These are phyloP conservation scores for Aspergillus ochraceus DNA, from an alignment of 2,329 filamentous ascomycete species.

Conservation along the genomic window DNA sequence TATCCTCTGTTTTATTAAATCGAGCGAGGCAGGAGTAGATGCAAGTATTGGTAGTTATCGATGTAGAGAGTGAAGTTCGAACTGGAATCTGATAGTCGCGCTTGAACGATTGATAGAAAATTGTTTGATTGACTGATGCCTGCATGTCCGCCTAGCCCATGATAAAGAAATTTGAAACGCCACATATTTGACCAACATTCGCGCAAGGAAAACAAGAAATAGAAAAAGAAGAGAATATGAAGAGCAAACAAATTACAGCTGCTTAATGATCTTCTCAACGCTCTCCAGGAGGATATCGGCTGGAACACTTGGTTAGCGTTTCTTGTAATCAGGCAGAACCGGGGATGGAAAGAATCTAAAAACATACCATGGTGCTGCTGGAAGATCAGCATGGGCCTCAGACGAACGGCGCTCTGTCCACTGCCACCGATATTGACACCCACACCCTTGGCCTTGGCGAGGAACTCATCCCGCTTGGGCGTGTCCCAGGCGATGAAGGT, in stretches of 20 bases:
- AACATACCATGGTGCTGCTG: conserved; percentile 75
- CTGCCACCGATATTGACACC: conserved; percentile 88
- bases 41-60: no score
- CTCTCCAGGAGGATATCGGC: conserved; percentile 76
- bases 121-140: no score
- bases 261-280: conserved; percentile 70
- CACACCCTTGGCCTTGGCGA: conserved; percentile 73
- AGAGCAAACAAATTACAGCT: conserved; percentile 29
- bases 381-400: conserved; percentile 90
- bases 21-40: no score
- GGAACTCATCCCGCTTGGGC: conserved; percentile 74
- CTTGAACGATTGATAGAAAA: no score
- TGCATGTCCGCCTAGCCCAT: not conserved
- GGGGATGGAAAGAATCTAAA: conserved; percentile 29
- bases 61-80: no score
- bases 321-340: no score
- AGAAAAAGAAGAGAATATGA: not conserved
- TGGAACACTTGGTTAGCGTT: conserved; percentile 14
- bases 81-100: no score
- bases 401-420: conserved; percentile 70
- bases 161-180: conserved; percentile 16
- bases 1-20: no score
- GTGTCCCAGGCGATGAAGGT: conserved; percentile 94
- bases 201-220: conserved; percentile 6
- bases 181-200: conserved; percentile 7